Base-by-base conservation (phyloP, 2,329 filamentous ascomycete genomes). In the Aspergillus fumigatiaffinis region DNA sequence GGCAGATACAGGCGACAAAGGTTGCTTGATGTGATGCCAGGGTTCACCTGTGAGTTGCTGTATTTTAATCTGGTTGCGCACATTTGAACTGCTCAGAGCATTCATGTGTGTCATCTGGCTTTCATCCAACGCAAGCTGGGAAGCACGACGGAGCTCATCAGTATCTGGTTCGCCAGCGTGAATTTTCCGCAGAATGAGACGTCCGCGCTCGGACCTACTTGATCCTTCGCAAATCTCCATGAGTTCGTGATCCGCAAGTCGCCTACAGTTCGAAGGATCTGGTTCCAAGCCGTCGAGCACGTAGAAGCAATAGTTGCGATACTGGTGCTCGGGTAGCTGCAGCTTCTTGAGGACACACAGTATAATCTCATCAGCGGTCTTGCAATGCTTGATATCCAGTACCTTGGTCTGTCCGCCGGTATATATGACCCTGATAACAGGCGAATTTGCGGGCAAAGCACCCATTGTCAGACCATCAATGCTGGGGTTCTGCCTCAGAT, bases 271-370 rank as follows among this genome's bases (percentile, higher is more conserved):
- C 51, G 83, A 84, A 29, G 91, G 88, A 64, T 94, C 88, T 1
- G 92, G 87, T 50, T 97, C 91, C 42, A 91, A 80, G 52, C 92
- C 93, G 63, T 91, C 88, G 57, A 97, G 81, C 1, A 96, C 88
- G 80, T 94, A 97, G 77, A 99, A 97, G 78, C 92, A 97, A 77
- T 96, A 97, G 69, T 95, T 96, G 67, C 92, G 86, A 71, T 94
- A 90, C 68, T 97, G 92, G 61, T 93, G 90, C 70, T 96, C 92
- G 23, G 92, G 90, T 29, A 96, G 82, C 44, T 87, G 87, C 62
- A 96, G 90, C 73, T 97, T 97, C 64, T 89, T 86, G 48, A 97
- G 77, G 0, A 94, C 96, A 59, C 91, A 89, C 49, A 92, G 84
- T 80, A 97, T 93, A 53, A 97, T 90, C 64, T 97, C 92, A 68